These are phyloP conservation scores for Daldinia sp. DNA, from an alignment of 2,329 filamentous ascomycete species.

Conservation along the genomic window DNA sequence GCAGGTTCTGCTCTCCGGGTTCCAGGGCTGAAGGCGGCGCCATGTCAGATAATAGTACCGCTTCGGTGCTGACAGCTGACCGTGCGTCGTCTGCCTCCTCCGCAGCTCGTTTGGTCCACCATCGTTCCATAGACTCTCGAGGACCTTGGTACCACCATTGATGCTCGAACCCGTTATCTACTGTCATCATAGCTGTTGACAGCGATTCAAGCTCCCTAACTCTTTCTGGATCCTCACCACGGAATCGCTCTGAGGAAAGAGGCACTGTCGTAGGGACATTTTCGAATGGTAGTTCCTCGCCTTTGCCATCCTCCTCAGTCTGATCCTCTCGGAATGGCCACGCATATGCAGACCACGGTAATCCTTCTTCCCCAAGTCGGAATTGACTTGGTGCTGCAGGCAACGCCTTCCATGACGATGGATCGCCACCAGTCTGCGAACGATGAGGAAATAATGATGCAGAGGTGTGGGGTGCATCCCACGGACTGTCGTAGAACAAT, in stretches of 20 bases:
- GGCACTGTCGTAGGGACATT: constrained; percentile 39
- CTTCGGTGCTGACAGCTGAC: constrained; percentile 42
- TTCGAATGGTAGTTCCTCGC: constrained; percentile 32
- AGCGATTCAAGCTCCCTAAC: constrained; percentile 57
- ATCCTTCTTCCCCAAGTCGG: constrained; percentile 56
- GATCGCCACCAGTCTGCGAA: constrained; percentile 30
- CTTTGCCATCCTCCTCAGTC: constrained; percentile 43
- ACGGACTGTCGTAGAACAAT: constrained; percentile 56
- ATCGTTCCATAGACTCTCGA: constrained; percentile 41
- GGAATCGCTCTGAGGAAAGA: constrained; percentile 37
- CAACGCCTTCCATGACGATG: constrained; percentile 53
- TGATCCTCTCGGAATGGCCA: constrained; percentile 41
- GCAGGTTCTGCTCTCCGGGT: constrained; percentile 25
- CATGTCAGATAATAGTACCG: constrained; percentile 38
- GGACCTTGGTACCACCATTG: constrained; percentile 65
- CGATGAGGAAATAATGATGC: constrained; percentile 42
- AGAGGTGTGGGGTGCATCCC: constrained; percentile 51
- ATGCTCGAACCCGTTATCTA: constrained; percentile 66
- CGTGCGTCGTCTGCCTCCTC: constrained; percentile 37
- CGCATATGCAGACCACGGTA: constrained; percentile 56
- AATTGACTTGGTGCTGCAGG: constrained; percentile 52
- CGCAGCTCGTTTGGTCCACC: constrained; percentile 30
- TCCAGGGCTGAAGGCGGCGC: constrained; percentile 37
- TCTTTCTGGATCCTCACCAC: constrained; percentile 48
- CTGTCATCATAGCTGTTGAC: constrained; percentile 62